Base-by-base conservation (phyloP, 257 asterid species). In the Buddleja alternifolia region DNA sequence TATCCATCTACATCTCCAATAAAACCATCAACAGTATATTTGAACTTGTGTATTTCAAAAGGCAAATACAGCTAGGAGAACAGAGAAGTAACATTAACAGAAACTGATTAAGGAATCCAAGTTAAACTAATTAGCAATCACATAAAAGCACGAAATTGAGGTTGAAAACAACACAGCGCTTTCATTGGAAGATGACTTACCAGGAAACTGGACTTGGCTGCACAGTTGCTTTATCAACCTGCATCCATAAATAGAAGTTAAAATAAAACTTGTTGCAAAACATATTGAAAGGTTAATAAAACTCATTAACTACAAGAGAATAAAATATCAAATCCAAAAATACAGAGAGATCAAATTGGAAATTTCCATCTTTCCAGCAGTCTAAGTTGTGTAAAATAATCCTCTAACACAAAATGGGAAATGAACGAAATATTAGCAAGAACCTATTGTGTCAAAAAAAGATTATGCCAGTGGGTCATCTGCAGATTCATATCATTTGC, bases 181-280 rank as follows among this genome's bases (percentile, higher is more conserved):
- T 36, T 45, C 29, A 63, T 7, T 21, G 42, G 42, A 15, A 62
- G 46, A 68, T 23, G 74, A 78, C 87, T 82, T 73, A 91, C 99
- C 95, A 90, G 58, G 96, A 87, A 57, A 87, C 70, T 21, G 99
- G 95, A 81, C 87, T 91, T 73, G 93, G 86, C 78, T 84, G 97
- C 69, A 75, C 80, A 70, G 78, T 69, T 60, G 90, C 87, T 79
- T 77, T 87, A 73, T 88, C 90, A 7, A 90, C 77, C 99, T 93
- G 90, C 92, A 85, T 37, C 50, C 65, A 75, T 8, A 62, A 67
- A 62, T 44, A 59, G n/a, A 77, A 59, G 45, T n/a, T 17, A 36
- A 7, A 42, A 8, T 15, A 37, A 36, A 23, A 39, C 8, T 4
- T 7, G 46, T 29, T 56, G 46, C 39, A 7, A 52, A 47, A 57